These are phyloP conservation scores for Conoideocrella luteorostrata DNA, from an alignment of 2,329 filamentous ascomycete genomes.

Conservation along the genomic window DNA sequence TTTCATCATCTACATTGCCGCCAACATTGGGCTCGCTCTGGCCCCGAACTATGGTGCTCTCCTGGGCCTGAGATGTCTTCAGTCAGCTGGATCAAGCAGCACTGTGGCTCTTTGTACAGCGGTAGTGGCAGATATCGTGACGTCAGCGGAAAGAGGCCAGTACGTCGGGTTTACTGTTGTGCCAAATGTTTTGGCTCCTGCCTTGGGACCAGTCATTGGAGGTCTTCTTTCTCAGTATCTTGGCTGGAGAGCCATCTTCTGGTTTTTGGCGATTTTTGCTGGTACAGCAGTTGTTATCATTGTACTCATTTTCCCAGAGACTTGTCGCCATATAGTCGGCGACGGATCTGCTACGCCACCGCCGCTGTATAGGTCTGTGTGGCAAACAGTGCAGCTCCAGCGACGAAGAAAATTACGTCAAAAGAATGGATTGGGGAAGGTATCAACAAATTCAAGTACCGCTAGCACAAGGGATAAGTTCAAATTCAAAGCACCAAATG, in stretches of 20 bases:
- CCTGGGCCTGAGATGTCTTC: conserved; percentile 47
- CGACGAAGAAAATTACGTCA: conserved; percentile 3
- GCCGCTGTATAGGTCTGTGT: conserved; percentile 27
- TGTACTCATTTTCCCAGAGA: conserved; percentile 47
- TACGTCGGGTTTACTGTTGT: conserved; percentile 49
- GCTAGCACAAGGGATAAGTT: conserved; percentile 18
- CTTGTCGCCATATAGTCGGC: conserved; percentile 41
- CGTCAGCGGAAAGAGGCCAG: conserved; percentile 53
- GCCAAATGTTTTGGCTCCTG: conserved; percentile 41
- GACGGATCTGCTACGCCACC: conserved; percentile 44
- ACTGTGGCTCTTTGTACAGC: conserved; percentile 52
- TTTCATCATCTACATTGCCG: conserved; percentile 46
- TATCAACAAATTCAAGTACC: conserved; percentile 8
- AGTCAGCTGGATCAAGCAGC: conserved; percentile 51
- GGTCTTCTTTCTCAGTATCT: conserved; percentile 50
- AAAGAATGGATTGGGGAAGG: conserved; percentile 1
- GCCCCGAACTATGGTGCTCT: conserved; percentile 43
- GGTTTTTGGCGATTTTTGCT: conserved; percentile 48
- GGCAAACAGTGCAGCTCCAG: conserved; percentile 21
- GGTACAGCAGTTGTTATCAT: conserved; percentile 35
- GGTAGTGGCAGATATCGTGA: conserved; percentile 58
- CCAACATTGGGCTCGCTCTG: conserved; percentile 47
- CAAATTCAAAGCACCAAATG: conserved; percentile 33
- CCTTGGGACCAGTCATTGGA: conserved; percentile 50
- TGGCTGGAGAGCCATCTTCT: conserved; percentile 56